Base-by-base conservation (phyloP, 2,329 filamentous ascomycete genomes). In the Fusarium agapanthi region DNA sequence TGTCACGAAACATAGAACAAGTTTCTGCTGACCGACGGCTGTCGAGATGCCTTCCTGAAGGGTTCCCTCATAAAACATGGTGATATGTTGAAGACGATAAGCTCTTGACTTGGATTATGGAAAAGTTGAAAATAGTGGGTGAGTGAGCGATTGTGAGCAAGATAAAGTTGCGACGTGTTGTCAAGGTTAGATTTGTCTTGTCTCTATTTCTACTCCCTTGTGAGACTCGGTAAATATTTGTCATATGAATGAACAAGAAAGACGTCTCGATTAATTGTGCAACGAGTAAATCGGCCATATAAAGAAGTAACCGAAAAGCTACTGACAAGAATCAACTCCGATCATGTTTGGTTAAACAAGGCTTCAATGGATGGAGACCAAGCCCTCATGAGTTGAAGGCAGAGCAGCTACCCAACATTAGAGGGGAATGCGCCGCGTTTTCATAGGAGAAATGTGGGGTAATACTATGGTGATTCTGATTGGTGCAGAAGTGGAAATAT, bases 1-100 rank as follows among this genome's bases (percentile, higher is more conserved):
- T 78, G 90, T 89, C 37, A 97, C 91, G 81, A 98, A 97, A 83
- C 94, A 97, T 35, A 93, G 88, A 2, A 98, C 93, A 24, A 92
- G 87, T 81, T 95, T 97, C 66, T 89, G 85, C 80, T 95, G 86
- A 67, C 89, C 88, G 12, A 98, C 87, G 18, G 95, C 94, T 26
- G 89, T 85, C 37, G 88, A 87, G 75, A 98, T 97, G 65, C 94
- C 95, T 77, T 92, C 91, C 77, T 97, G 93, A 26, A 98, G 83
- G 68, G 90, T 90, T 24, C 95, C 95, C 67, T 91, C 79, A 80
- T 95, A 95, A 82, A 97, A 98, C 91, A 97, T 95, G 45, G 22
- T 44, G 67, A 34, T 18, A 6, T 12, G 24, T 20, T 26, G 18
- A 10, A 8, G 8, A 15, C 3, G 8, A 20, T n/a, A 20, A 45